Evolutionary conservation across 345 rosid genomes (phyloP).

Genomic region (Citrus maxima): DNA sequence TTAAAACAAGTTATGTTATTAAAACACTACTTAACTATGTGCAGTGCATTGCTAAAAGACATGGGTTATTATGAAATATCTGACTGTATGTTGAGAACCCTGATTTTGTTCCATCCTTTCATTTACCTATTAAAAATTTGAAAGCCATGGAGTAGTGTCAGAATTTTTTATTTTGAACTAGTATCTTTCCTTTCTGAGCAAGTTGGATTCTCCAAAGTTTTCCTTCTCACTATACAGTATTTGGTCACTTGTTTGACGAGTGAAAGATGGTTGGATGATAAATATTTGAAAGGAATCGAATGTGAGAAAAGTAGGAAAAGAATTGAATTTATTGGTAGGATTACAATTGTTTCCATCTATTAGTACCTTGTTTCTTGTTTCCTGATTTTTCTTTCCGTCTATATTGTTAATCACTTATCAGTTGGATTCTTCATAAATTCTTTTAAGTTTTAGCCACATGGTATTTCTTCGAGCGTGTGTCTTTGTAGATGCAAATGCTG

Average conservation of each 20-base stretch:
- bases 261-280: not conserved
- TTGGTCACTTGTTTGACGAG: not conserved
- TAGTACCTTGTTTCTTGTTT: not conserved
- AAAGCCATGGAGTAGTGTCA: not conserved
- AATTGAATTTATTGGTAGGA: not conserved
- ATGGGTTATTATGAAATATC: not conserved
- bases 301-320: too few species aligned
- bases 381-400: not conserved
- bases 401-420: too few species aligned
- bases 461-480: not conserved
- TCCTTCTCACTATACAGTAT: not conserved
- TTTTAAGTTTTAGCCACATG: not conserved
- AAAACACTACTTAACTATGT: not conserved
- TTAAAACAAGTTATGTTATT: not conserved
- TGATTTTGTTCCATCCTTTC: not conserved
- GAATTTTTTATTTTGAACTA: too few species aligned
- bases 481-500: not conserved
- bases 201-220: not conserved
- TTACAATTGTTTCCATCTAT: not conserved
- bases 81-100: not conserved
- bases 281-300: too few species aligned
- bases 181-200: not conserved
- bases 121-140: not conserved
- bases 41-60: not conserved
- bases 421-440: not conserved